Evolutionary conservation across 495 filamentous ascomycete species (phyloP), one percentile per base, ranked within the genome.

Genomic region (Cercophora newfieldiana): DNA sequence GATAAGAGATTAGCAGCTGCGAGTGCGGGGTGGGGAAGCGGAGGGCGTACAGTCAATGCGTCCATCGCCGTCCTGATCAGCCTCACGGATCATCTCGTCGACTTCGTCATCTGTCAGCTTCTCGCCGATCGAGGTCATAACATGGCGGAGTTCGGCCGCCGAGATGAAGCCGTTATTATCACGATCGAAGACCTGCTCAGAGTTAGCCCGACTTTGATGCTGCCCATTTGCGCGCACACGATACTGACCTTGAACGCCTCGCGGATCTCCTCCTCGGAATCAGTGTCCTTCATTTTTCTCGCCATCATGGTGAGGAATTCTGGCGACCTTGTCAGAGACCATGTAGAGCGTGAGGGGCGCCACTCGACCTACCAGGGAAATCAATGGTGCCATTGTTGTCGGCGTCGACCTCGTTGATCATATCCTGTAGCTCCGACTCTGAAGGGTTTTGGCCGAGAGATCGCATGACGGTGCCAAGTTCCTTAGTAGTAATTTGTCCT

Each of bases 231-330:
- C 7, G 19, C 4, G 22, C 7, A 1, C 29, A 0, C 8, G 12
- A 31, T 64, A 33, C 33, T 44, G 8, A 83, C 78, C 77, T 83
- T 84, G 77, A 85, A 84, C 1, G 82, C 92, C 78, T 96, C 92
- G 72, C 96, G 91, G 75, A 99, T 98, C 80, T 99, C 95, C 84
- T 98, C 96, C 83, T 99, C 96, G 58, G 94, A 97, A 74, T 98
- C 95, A 71, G 96, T 98, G 75, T 98, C 96, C 87, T 98, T 99
- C 96, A 99, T 99, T 85, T 98, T 98, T 74, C 96, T 89, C 61
- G 96, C 95, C 95, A 99, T 99, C 96, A 98, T 99, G 66, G 95
- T 98, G 63, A 98, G 86, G 83, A 99, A 99, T 71, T 99, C 95
- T 97, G 72, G 6, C 25, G 62, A 63, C 61, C 30, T 64, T 29